Percentiles rank a stretch among this genome's conserved stretches.
These are phyloP conservation scores for Aspergillus fumigatus DNA, from an alignment of 2,329 filamentous ascomycete genomes.

Conservation along the genomic window DNA sequence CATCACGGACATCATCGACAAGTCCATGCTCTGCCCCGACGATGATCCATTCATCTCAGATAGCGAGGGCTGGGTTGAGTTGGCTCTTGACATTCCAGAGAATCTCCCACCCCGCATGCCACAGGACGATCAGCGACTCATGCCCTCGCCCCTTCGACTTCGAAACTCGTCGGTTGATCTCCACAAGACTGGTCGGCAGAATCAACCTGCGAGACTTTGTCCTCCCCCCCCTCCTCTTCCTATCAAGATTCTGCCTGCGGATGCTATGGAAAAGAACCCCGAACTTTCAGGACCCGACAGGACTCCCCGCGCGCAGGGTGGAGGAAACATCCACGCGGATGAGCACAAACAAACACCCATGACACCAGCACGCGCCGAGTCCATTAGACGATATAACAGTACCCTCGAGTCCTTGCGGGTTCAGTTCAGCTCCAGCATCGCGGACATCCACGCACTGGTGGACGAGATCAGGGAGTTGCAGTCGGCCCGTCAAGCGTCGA, in stretches of 20 bases:
- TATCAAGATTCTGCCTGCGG: constrained; percentile 14
- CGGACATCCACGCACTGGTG: constrained; percentile 22
- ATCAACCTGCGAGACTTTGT: constrained; percentile 2
- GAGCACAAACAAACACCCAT: background rate
- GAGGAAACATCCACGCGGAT: background rate
- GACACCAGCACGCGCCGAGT: constrained; percentile 2
- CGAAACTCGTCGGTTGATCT: constrained; percentile 15
- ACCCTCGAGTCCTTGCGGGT: constrained; percentile 20
- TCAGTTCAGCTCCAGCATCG: constrained; percentile 25
- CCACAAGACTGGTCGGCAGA: background rate
- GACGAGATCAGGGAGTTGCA: constrained; percentile 22
- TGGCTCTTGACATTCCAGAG: background rate
- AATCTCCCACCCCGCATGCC: constrained; percentile 7
- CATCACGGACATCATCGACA: constrained; percentile 27
- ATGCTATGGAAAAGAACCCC: background rate
- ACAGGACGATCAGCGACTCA: constrained; percentile 9
- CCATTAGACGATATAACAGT: constrained; percentile 21
- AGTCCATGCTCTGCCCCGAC: constrained; percentile 10
- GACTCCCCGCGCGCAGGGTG: background rate
- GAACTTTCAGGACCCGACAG: background rate
- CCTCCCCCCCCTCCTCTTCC: constrained; percentile 19
- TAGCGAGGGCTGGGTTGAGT: constrained; percentile 2
- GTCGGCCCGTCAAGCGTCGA: constrained; percentile 19
- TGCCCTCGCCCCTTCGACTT: constrained; percentile 26
- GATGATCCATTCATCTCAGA: constrained; percentile 27